These are phyloP conservation scores for Taphrina confusa DNA, from an alignment of 1,139 yeast genomes.

Conservation along the genomic window DNA sequence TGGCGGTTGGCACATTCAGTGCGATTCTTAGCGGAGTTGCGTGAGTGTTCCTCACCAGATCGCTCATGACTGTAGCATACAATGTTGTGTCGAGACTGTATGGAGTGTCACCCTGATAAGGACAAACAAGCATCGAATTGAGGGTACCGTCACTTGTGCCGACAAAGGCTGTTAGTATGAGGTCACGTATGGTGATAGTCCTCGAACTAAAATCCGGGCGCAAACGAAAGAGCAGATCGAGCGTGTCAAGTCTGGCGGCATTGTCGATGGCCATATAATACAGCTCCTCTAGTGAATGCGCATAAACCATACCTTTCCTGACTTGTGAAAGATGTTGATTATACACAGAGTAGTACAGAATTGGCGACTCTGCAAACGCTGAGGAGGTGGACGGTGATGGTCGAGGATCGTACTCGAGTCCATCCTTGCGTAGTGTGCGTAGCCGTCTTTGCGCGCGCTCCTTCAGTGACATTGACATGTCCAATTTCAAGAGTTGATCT, in stretches of 20 bases:
- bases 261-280: slow-evolving; percentile 28
- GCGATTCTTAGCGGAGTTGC: slow-evolving; percentile 27
- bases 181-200: slow-evolving; percentile 24
- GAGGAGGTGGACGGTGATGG: neutral
- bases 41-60: slow-evolving; percentile 22
- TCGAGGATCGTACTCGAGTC: slow-evolving; percentile 12
- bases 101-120: slow-evolving; percentile 18
- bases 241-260: slow-evolving; percentile 17
- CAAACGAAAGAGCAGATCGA: slow-evolving; percentile 14
- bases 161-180: slow-evolving; percentile 26
- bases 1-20: slow-evolving; percentile 14
- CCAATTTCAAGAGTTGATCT: too few species aligned
- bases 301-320: slow-evolving; percentile 11
- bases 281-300: slow-evolving; percentile 30
- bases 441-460: slow-evolving; percentile 21
- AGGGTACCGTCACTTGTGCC: slow-evolving; percentile 25
- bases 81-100: slow-evolving; percentile 22
- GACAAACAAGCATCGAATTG: slow-evolving; percentile 20
- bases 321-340: slow-evolving; percentile 12
- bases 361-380: slow-evolving; percentile 8
- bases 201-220: slow-evolving; percentile 12
- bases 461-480: slow-evolving; percentile 15
- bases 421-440: slow-evolving; percentile 1
- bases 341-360: slow-evolving; percentile 14
- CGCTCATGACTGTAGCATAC: slow-evolving; percentile 24